Conservation (phyloP, 1,284 basidiomycete genomes). For the Sparassis latifolia region DNA sequence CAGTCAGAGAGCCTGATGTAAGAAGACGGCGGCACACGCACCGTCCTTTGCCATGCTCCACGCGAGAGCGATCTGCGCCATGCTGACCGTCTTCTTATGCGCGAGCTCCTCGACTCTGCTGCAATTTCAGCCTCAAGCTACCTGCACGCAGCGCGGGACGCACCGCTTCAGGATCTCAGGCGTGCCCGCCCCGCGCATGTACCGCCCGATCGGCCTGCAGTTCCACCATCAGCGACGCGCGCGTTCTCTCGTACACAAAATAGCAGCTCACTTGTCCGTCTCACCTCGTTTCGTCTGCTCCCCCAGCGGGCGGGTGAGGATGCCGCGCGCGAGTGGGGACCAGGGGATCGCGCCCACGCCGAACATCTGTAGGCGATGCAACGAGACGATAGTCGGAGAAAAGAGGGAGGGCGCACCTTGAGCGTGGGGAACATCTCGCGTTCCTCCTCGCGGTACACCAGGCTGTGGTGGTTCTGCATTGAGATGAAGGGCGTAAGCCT, state of each 20-base stretch:
- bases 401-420: constrained; percentile 13
- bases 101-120: constrained; percentile 36
- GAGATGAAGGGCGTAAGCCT: constrained; percentile 43
- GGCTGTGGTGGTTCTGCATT: constrained; percentile 45
- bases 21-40: too few relatives aligned
- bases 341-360: constrained; percentile 37
- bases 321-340: constrained; percentile 34
- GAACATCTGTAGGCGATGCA: constrained; percentile 14
- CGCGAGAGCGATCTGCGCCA: constrained; percentile 37
- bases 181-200: constrained; percentile 10
- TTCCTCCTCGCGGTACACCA: constrained; percentile 44
- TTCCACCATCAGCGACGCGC: too few relatives aligned
- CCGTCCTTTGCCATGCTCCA: constrained; percentile 33
- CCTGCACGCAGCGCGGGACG: background rate
- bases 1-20: too few relatives aligned
- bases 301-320: constrained; percentile 29
- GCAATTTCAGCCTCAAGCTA: background rate
- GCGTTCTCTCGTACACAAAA: too few relatives aligned
- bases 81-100: constrained; percentile 25
- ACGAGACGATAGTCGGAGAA: background rate
- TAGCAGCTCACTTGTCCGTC: constrained; percentile 11
- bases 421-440: constrained; percentile 43
- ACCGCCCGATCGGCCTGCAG: constrained; percentile 12
- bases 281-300: constrained; percentile 19
- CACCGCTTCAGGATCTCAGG: constrained; percentile 10